A percentile compares a stretch with the other conserved stretches of the same genome.
These are phyloP conservation scores for Antarctomyces pellizariae DNA, from an alignment of 495 filamentous ascomycete genomes.

Conservation along the genomic window DNA sequence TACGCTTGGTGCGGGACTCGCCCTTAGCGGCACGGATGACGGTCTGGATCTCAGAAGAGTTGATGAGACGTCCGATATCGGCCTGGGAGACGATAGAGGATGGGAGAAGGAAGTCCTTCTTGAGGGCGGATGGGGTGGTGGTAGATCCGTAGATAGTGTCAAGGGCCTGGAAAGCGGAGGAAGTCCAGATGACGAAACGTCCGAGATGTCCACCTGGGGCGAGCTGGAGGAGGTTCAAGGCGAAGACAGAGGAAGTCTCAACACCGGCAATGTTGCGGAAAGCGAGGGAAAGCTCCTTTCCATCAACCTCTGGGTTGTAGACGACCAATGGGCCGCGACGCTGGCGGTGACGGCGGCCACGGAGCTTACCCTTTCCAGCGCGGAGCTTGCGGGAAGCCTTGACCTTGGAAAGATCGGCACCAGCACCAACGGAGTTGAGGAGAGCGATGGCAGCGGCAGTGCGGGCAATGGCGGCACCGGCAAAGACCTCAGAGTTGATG, in stretches of 20 bases:
- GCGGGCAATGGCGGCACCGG: conserved; percentile 53
- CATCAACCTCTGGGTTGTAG: conserved; percentile 82
- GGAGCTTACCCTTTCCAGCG: conserved; percentile 93
- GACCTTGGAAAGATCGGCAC: conserved; percentile 79
- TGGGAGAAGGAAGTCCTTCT: conserved; percentile 96
- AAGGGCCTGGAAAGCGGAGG: conserved; percentile 83
- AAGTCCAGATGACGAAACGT: conserved; percentile 98
- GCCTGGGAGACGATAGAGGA: conserved; percentile 71
- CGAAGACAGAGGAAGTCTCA: conserved; percentile 84
- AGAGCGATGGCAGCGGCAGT: conserved; percentile 72
- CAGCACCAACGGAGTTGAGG: conserved; percentile 73
- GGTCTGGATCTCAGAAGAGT: conserved; percentile 92
- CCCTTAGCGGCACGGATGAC: conserved; percentile 79
- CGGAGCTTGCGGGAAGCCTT: conserved; percentile 82
- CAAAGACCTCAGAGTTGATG: conserved; percentile 70
- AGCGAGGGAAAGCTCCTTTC: conserved; percentile 70
- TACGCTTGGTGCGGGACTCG: conserved; percentile 72
- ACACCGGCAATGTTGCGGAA: conserved; percentile 98
- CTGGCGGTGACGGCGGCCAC: conserved; percentile 85
- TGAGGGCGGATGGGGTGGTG: conserved; percentile 58
- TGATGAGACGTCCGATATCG: conserved; percentile 89
- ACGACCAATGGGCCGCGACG: conserved; percentile 90
- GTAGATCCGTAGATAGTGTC: conserved; percentile 90
- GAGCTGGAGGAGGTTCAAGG: conserved; percentile 95
- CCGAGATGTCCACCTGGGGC: conserved; percentile 96